phyloP scores from a whole-genome alignment of 1,139 yeast genomes.

The Geotrichum restrictum region DNA sequence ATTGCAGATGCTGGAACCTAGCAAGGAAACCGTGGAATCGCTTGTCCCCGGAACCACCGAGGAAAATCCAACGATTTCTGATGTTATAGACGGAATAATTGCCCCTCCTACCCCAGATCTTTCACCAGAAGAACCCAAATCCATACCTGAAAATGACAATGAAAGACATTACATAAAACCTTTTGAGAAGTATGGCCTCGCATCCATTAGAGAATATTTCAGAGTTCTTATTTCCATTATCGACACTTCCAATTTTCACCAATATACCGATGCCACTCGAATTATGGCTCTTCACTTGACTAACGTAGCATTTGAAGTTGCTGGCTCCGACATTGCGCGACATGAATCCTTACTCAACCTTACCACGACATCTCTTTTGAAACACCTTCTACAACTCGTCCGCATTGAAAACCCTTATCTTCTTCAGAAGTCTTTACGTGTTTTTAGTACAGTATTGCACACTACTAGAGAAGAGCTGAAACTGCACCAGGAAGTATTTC shows the following conservation, averaged over 20 bases:
- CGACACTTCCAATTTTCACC: slow-evolving; percentile 75
- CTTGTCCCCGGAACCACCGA: background rate
- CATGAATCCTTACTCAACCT: slow-evolving; percentile 66
- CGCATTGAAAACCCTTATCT: slow-evolving; percentile 65
- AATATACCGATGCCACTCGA: slow-evolving; percentile 82
- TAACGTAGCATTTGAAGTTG: slow-evolving; percentile 74
- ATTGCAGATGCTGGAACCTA: slow-evolving; percentile 12
- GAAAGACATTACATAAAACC: background rate
- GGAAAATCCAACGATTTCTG: background rate
- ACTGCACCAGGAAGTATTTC: slow-evolving; percentile 42
- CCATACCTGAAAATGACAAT: background rate
- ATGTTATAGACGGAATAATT: background rate
- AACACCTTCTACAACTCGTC: slow-evolving; percentile 73
- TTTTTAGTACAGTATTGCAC: slow-evolving; percentile 57
- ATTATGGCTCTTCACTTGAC: slow-evolving; percentile 75
- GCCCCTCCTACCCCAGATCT: background rate
- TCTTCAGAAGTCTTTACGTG: slow-evolving; percentile 68
- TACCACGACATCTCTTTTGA: slow-evolving; percentile 74
- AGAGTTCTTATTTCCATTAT: slow-evolving; percentile 77
- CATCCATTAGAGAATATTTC: slow-evolving; percentile 62
- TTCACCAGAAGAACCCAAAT: background rate
- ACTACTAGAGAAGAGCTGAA: slow-evolving; percentile 38
- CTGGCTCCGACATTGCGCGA: slow-evolving; percentile 62
- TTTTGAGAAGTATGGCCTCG: slow-evolving; percentile 54
- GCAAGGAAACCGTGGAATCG: background rate